Evolutionary conservation across 2,329 filamentous ascomycete species (phyloP), one percentile per base, ranked within the genome.

Genomic region (Talaromyces sp.): DNA sequence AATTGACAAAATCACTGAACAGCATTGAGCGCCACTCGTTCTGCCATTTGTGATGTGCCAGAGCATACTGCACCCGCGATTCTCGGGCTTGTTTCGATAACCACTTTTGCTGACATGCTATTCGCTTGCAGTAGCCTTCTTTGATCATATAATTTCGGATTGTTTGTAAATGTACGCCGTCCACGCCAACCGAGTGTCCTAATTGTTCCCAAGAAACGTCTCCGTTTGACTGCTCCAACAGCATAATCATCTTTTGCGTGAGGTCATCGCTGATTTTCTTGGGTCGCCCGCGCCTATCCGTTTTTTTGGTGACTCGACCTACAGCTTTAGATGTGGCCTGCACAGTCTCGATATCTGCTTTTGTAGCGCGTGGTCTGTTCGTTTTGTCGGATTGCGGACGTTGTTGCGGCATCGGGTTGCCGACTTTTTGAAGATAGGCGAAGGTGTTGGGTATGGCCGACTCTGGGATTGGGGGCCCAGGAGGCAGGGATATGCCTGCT

Each of bases 131-230:
- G 39, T 67, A 67, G 3, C 66, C 66, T 37, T 67, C 66, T 27
- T 66, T 67, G 63, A 67, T 62, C 66, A 67, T 67, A 22, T 67
- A 61, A 41, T 67, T 67, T 13, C 66, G 66, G 27, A 67, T 67
- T 2, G 66, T 67, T 56, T 67, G 66, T 35, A 67, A 22, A 64
- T 67, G 66, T 31, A 67, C 66, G 49, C 66, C 66, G 27, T 66
- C 63, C 11, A 67, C 66, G n/a, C 66, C 66, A 19, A 68, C 64
- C 4, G 65, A 60, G 16, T 67, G 60, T 3, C 65, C 66, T 22
- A 68, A 57, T 37, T 67, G 64, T 63, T 65, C 66, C 64, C 64
- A 61, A 3, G 64, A 66, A 19, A 68, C 49, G 31, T 64, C 57
- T 3, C 56, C 61, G 41, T 57, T 49, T 50, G 65, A 68, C 33